Base-by-base conservation (phyloP, 768 basidiomycete genomes). In the Amanita rimosa region DNA sequence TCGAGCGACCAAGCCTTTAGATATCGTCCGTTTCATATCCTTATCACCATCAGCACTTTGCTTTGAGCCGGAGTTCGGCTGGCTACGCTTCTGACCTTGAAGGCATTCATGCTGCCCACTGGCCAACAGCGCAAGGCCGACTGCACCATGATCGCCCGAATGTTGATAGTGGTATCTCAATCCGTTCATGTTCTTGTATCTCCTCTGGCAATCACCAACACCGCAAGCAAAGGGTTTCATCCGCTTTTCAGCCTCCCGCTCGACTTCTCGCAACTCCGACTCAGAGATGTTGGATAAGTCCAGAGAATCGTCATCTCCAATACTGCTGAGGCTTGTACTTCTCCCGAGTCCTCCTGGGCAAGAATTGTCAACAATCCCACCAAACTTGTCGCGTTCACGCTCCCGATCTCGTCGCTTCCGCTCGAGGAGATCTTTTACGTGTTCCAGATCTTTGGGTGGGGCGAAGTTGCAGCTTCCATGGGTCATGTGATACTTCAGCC, bases 101-200 rank as follows among this genome's bases (percentile, higher is more conserved):
- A 70, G 49, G 55, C 70, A 70, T 55, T 70, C 70, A 51, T 71
- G 85, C 55, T 80, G 70, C 3, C 87, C 86, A 46, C 76, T 78
- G 3, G 89, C 88, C 38, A 97, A 74, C 57, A 96, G 68, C 38
- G 82, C 79, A 0, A 97, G 71, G 4, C 96, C 96, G 36, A 90
- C 74, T 5, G 86, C 84, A 3, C 95, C 95, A 64, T 98, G 96
- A 37, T 93, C 91, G 9, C 94, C 95, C 17, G 86, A 86, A 65
- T 98, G 95, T 64, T 93, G 87, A 62, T 97, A 98, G 66, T 98
- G 95, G 54, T 98, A 98, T 58, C 88, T 67, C 53, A 97, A 68
- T 0, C 95, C 95, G 64, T 97, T 97, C 93, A 97, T 95, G 62
- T 99, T 97, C 76, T 97, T 93, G 70, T 97, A 98, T 60, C 94